These are phyloP conservation scores for Irpex rosettiformis DNA, from an alignment of 1,284 basidiomycete species.

Conservation along the genomic window DNA sequence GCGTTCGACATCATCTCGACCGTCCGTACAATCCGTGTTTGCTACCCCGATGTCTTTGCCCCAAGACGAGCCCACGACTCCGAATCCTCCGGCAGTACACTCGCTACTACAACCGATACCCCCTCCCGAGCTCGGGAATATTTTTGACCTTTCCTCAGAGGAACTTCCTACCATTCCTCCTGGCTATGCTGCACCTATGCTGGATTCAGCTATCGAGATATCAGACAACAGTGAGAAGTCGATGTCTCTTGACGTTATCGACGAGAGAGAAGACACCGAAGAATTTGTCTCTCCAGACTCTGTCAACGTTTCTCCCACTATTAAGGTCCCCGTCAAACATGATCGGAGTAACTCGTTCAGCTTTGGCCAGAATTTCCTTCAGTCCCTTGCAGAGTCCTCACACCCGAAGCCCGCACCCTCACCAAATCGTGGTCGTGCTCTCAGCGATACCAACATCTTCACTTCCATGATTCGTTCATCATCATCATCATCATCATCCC, in stretches of 20 bases:
- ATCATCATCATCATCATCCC: slow-evolving; percentile 13
- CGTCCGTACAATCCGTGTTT: slow-evolving; percentile 30
- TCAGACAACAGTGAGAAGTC: slow-evolving; percentile 28
- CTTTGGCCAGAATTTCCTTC: slow-evolving; percentile 58
- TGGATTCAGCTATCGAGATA: slow-evolving; percentile 41
- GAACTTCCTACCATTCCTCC: slow-evolving; percentile 46
- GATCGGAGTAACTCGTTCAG: slow-evolving; percentile 56
- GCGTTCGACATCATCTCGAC: slow-evolving; percentile 23
- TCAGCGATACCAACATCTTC: slow-evolving; percentile 57
- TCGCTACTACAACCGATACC: slow-evolving; percentile 30
- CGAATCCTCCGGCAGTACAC: slow-evolving; percentile 17
- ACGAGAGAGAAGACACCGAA: slow-evolving; percentile 5
- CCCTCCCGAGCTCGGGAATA: slow-evolving; percentile 36
- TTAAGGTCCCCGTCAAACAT: slow-evolving; percentile 27
- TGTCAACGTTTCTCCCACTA: slow-evolving; percentile 5
- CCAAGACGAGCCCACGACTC: slow-evolving; percentile 23
- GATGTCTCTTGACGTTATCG: slow-evolving; percentile 6
- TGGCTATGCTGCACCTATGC: slow-evolving; percentile 37
- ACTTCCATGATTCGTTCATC: slow-evolving; percentile 39
- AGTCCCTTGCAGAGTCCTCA: slow-evolving; percentile 27
- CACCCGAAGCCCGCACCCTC: slow-evolving; percentile 26
- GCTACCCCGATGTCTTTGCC: slow-evolving; percentile 27
- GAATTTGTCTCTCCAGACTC: slow-evolving; percentile 21
- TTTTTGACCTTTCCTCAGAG: slow-evolving; percentile 47
- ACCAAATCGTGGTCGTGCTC: slow-evolving; percentile 45